Percentiles rank a stretch among this genome's conserved stretches.
phyloP scores from a whole-genome alignment of 2,329 filamentous ascomycete genomes.

The Exserohilum rostratum region DNA sequence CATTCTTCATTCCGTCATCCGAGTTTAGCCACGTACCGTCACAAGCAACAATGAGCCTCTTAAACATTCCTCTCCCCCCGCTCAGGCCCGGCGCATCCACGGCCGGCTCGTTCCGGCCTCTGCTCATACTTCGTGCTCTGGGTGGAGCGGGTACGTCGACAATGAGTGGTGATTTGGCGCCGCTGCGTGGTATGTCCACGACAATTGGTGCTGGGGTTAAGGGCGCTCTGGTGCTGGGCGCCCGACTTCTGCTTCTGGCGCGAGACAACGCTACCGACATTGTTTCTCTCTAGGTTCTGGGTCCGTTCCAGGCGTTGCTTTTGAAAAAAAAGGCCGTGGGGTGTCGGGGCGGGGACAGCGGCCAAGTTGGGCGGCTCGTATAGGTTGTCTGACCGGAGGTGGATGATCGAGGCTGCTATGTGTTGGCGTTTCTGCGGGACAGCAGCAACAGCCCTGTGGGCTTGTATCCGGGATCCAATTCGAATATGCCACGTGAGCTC shows the following conservation, averaged over 20 bases:
- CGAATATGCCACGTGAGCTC: slow-evolving; percentile 8
- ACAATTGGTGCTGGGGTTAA: slow-evolving; percentile 33
- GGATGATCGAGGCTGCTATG: slow-evolving; percentile 10
- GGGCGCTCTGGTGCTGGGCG: slow-evolving; percentile 34
- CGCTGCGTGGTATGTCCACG: slow-evolving; percentile 28
- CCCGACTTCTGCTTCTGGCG: slow-evolving; percentile 38
- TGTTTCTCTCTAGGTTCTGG: slow-evolving; percentile 17
- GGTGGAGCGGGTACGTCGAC: slow-evolving; percentile 34
- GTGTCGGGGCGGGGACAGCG: slow-evolving; percentile 27
- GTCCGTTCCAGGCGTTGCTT: slow-evolving; percentile 18
- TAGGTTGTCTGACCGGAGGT: slow-evolving; percentile 9
- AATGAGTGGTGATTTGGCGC: slow-evolving; percentile 37
- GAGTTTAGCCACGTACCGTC: slow-evolving; percentile 58
- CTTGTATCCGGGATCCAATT: slow-evolving; percentile 9
- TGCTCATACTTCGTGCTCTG: slow-evolving; percentile 33
- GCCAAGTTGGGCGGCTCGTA: slow-evolving; percentile 21
- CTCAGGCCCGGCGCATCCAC: slow-evolving; percentile 43
- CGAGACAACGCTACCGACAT: slow-evolving; percentile 39
- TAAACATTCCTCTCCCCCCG: slow-evolving; percentile 48
- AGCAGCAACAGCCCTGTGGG: slow-evolving; percentile 3
- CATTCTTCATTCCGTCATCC: slow-evolving; percentile 54
- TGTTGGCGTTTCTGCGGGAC: slow-evolving; percentile 12
- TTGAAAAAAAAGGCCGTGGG: slow-evolving; percentile 24
- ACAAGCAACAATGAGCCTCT: slow-evolving; percentile 50
- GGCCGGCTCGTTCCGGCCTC: slow-evolving; percentile 28